A percentile compares a stretch with the other conserved stretches of the same genome.
These are phyloP conservation scores for Monosporozyma unispora DNA, from an alignment of 805 yeast species.

Conservation along the genomic window DNA sequence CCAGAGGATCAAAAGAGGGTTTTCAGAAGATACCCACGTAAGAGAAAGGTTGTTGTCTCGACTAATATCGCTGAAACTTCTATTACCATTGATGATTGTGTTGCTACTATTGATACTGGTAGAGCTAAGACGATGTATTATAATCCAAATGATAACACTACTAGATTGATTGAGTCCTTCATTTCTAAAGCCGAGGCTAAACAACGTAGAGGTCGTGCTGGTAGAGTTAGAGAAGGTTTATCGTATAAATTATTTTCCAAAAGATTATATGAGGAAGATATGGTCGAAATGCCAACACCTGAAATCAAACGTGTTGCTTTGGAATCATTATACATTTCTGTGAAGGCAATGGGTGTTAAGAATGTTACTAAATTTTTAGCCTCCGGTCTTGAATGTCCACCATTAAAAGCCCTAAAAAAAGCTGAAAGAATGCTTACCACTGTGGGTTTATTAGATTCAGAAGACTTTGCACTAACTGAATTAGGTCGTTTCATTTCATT, in stretches of 20 bases:
- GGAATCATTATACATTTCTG: slow-evolving; percentile 73
- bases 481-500: slow-evolving; percentile 72
- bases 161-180: slow-evolving; percentile 71
- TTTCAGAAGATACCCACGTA: slow-evolving; percentile 46
- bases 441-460: slow-evolving; percentile 59
- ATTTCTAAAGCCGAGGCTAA: slow-evolving; percentile 82
- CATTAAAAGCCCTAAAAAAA: slow-evolving; percentile 30
- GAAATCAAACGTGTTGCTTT: slow-evolving; percentile 80
- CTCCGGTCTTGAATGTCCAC: slow-evolving; percentile 79
- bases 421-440: slow-evolving; percentile 44
- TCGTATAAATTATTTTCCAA: slow-evolving; percentile 75
- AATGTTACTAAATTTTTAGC: slow-evolving; percentile 62
- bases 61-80: slow-evolving; percentile 97
- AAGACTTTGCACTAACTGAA: slow-evolving; percentile 47
- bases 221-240: slow-evolving; percentile 77
- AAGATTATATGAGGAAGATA: slow-evolving; percentile 43
- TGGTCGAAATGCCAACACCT: slow-evolving; percentile 74
- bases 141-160: slow-evolving; percentile 57
- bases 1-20: slow-evolving; percentile 77
- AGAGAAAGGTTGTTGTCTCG: slow-evolving; percentile 76
- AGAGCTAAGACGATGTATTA: slow-evolving; percentile 70
- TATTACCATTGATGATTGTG: slow-evolving; percentile 91
- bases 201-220: slow-evolving; percentile 97
- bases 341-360: slow-evolving; percentile 79
- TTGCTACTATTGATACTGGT: slow-evolving; percentile 84